Percentiles rank a stretch among this genome's conserved stretches.
These are phyloP conservation scores for Tetrapisispora pingtungensis DNA, from an alignment of 805 yeast genomes.

Conservation along the genomic window DNA sequence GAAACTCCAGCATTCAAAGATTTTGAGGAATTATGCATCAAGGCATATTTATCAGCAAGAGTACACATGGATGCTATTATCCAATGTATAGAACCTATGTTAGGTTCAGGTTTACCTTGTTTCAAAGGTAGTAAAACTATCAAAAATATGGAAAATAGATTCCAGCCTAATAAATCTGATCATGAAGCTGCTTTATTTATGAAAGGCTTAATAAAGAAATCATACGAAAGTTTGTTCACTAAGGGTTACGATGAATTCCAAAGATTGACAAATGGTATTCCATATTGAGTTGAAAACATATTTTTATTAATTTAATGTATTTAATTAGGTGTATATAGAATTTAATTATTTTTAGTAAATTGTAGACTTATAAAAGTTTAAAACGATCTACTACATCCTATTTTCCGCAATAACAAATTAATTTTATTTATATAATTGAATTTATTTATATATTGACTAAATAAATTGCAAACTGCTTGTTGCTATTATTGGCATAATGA, in stretches of 20 bases:
- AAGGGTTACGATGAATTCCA: slow-evolving; percentile 97
- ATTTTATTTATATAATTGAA: too few relatives aligned
- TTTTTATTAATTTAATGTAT: too few relatives aligned
- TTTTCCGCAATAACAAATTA: too few relatives aligned
- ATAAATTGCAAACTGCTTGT: too few relatives aligned
- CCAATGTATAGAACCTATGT: slow-evolving; percentile 83
- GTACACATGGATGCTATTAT: slow-evolving; percentile 81
- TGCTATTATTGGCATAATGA: too few relatives aligned
- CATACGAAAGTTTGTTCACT: slow-evolving; percentile 81
- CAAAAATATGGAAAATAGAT: slow-evolving; percentile 62
- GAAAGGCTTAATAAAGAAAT: slow-evolving; percentile 64
- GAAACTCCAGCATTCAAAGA: slow-evolving; percentile 80
- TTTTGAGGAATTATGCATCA: slow-evolving; percentile 92
- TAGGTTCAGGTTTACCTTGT: slow-evolving; percentile 92
- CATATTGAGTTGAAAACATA: slow-evolving; percentile 44
- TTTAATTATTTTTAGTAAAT: too few relatives aligned
- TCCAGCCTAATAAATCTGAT: slow-evolving; percentile 72
- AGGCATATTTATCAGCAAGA: slow-evolving; percentile 80
- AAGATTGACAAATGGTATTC: slow-evolving; percentile 91
- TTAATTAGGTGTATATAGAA: too few relatives aligned
- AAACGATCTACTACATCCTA: too few relatives aligned
- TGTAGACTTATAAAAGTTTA: too few relatives aligned
- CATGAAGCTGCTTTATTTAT: slow-evolving; percentile 75
- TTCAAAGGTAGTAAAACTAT: slow-evolving; percentile 79
- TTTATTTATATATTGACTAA: too few relatives aligned